Evolutionary conservation across 2,329 filamentous ascomycete genomes (phyloP).

Genomic region (Cryphonectria naterciae): DNA sequence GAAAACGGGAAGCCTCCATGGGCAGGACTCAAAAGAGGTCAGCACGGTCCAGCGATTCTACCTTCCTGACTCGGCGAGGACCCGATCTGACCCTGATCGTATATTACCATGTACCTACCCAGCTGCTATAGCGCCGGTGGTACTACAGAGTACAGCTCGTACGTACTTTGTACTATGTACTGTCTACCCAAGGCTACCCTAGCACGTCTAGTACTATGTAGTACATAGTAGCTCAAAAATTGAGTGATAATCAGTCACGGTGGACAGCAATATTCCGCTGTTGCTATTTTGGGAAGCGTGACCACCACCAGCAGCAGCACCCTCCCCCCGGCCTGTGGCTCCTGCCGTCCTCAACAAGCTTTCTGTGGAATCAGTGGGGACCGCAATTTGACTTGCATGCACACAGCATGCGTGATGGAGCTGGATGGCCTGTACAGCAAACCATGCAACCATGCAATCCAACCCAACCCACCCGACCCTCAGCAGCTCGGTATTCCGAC

Average conservation of each 20-base stretch:
- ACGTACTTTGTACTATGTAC: neutral
- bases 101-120: neutral
- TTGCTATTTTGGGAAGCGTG: constrained; percentile 11
- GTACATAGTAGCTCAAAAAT: neutral
- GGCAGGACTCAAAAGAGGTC: neutral
- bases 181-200: neutral
- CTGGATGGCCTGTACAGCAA: neutral
- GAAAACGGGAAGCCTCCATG: neutral
- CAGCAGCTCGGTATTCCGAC: neutral
- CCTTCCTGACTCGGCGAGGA: constrained; percentile 14
- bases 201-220: neutral
- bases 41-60: constrained; percentile 2
- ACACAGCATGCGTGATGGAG: constrained; percentile 9
- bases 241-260: neutral
- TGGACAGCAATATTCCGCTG: constrained; percentile 1
- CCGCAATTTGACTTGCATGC: constrained; percentile 15
- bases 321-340: neutral
- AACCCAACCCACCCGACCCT: neutral
- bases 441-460: constrained; percentile 7
- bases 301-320: neutral
- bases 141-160: no score
- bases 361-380: constrained; percentile 7
- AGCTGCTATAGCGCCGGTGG: neutral
- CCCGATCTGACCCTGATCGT: constrained; percentile 1
- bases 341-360: constrained; percentile 11